Percentiles rank a stretch among this genome's conserved stretches.
These are phyloP conservation scores for Tolypocladium album DNA, from an alignment of 2,329 filamentous ascomycete genomes.

Conservation along the genomic window DNA sequence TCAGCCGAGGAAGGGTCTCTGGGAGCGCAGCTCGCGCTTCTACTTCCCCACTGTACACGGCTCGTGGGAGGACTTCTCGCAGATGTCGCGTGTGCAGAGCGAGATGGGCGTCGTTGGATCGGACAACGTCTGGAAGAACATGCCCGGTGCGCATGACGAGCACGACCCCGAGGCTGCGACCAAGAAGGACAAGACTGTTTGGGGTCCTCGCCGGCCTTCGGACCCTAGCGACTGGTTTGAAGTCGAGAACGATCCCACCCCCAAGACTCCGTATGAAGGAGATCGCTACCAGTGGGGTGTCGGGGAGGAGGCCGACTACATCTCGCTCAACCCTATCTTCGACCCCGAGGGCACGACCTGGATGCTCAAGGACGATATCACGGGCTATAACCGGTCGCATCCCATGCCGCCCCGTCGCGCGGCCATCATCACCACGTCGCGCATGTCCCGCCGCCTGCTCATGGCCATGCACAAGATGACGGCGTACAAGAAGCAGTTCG, in stretches of 20 bases:
- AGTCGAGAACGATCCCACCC: slow-evolving; percentile 59
- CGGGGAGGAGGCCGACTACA: slow-evolving; percentile 81
- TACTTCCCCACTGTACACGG: slow-evolving; percentile 70
- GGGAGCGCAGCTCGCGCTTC: slow-evolving; percentile 71
- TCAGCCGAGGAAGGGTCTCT: slow-evolving; percentile 70
- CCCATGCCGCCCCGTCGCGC: slow-evolving; percentile 60
- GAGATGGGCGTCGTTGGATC: slow-evolving; percentile 56
- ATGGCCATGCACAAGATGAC: slow-evolving; percentile 88
- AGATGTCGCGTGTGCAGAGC: slow-evolving; percentile 63
- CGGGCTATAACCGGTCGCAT: slow-evolving; percentile 61
- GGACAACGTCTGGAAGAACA: slow-evolving; percentile 56
- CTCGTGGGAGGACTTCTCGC: slow-evolving; percentile 66
- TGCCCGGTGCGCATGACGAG: slow-evolving; percentile 30
- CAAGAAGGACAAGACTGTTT: slow-evolving; percentile 54
- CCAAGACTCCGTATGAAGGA: slow-evolving; percentile 60
- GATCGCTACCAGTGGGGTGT: slow-evolving; percentile 83
- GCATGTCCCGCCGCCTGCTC: slow-evolving; percentile 71
- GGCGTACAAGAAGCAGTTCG: slow-evolving; percentile 71
- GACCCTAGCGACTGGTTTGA: slow-evolving; percentile 63
- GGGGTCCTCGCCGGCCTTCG: slow-evolving; percentile 69
- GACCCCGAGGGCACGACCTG: slow-evolving; percentile 82
- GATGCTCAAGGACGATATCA: slow-evolving; percentile 73
- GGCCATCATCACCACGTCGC: slow-evolving; percentile 79
- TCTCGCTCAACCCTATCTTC: slow-evolving; percentile 86
- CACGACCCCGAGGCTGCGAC: slow-evolving; percentile 24